Evolutionary conservation across 164 flowering plant genomes (phyloP).

Genomic region (Aristolochia californica): DNA sequence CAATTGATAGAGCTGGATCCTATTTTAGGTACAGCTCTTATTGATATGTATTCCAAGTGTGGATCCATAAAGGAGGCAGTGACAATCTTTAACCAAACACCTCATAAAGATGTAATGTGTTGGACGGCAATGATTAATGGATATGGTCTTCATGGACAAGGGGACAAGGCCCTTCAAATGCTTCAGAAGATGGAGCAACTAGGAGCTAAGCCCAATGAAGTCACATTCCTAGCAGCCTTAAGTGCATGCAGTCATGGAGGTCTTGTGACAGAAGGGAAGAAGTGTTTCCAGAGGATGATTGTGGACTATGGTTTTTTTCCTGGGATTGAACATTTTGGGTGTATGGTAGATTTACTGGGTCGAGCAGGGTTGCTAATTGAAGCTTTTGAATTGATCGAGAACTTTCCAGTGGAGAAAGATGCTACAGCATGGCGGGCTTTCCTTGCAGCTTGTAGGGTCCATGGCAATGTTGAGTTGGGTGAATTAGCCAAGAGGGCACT

Average conservation of each 20-base stretch:
- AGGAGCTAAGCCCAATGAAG: slow-evolving; percentile 32
- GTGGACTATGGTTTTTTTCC: slow-evolving; percentile 21
- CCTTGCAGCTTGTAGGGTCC: slow-evolving; percentile 35
- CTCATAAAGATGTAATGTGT: slow-evolving; percentile 29
- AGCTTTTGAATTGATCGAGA: slow-evolving; percentile 27
- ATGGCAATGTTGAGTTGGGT: slow-evolving; percentile 33
- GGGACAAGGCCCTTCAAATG: slow-evolving; percentile 19
- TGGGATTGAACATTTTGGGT: slow-evolving; percentile 36
- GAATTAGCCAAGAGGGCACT: slow-evolving; percentile 20
- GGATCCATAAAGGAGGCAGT: slow-evolving; percentile 27
- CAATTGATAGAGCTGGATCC: slow-evolving; percentile 22
- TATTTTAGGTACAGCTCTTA: slow-evolving; percentile 35
- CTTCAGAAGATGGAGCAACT: slow-evolving; percentile 29
- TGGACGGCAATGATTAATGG: slow-evolving; percentile 46
- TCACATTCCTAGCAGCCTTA: slow-evolving; percentile 31
- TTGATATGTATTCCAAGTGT: slow-evolving; percentile 40
- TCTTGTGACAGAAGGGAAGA: slow-evolving; percentile 32
- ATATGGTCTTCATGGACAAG: slow-evolving; percentile 35
- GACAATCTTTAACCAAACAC: slow-evolving; percentile 25
- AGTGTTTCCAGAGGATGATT: slow-evolving; percentile 29
- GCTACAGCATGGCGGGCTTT: slow-evolving; percentile 38
- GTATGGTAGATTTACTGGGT: slow-evolving; percentile 41
- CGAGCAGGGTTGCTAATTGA: slow-evolving; percentile 42
- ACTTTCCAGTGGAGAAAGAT: slow-evolving; percentile 28
- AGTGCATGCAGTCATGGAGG: slow-evolving; percentile 49